Conservation (phyloP, 2,329 filamentous ascomycete species). For the Cordyceps militaris region DNA sequence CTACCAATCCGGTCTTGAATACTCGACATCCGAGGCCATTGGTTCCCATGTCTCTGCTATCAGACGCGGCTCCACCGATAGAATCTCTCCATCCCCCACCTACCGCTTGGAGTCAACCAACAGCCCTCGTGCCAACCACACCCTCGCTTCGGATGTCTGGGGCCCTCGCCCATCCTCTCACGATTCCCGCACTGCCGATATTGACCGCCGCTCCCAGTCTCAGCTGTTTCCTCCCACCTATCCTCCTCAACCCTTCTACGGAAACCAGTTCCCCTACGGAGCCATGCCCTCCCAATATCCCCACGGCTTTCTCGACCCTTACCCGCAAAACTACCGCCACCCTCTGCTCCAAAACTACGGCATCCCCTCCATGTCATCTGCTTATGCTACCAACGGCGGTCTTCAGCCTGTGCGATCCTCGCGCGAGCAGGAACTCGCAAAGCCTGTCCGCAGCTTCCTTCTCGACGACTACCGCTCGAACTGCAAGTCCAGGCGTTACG, state of each 20-base stretch:
- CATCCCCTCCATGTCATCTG: slow-evolving; percentile 28
- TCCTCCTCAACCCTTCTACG: slow-evolving; percentile 25
- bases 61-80: slow-evolving; percentile 34
- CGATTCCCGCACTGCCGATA: slow-evolving; percentile 29
- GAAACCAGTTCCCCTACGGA: slow-evolving; percentile 23
- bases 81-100: slow-evolving; percentile 27
- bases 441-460: slow-evolving; percentile 60
- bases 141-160: slow-evolving; percentile 32
- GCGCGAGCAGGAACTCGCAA: slow-evolving; percentile 51
- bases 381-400: slow-evolving; percentile 23
- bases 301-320: slow-evolving; percentile 30
- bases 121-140: slow-evolving; percentile 20
- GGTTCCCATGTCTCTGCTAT: slow-evolving; percentile 21
- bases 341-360: slow-evolving; percentile 27
- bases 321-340: slow-evolving; percentile 29
- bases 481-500: slow-evolving; percentile 67
- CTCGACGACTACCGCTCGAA: slow-evolving; percentile 75
- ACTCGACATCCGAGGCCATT: slow-evolving; percentile 25
- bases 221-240: slow-evolving; percentile 27
- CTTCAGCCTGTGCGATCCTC: slow-evolving; percentile 27
- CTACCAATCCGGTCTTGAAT: slow-evolving; percentile 22
- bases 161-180: slow-evolving; percentile 27
- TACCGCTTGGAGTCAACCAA: slow-evolving; percentile 24
- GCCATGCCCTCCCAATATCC: slow-evolving; percentile 29
- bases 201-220: slow-evolving; percentile 30